Conservation (phyloP, 2,329 filamentous ascomycete species). For the Fusarium sp. region DNA sequence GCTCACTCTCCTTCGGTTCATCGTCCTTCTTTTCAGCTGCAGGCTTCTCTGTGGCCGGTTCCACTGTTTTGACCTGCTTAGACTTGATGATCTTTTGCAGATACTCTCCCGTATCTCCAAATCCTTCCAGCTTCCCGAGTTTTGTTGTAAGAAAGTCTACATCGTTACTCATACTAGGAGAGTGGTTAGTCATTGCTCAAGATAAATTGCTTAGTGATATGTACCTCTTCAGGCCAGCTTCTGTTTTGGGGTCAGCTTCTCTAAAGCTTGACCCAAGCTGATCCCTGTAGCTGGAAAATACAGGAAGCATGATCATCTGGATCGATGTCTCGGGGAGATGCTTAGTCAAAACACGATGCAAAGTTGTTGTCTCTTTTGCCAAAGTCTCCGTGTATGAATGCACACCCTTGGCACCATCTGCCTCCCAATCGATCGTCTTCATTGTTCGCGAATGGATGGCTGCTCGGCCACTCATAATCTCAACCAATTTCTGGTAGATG, state of each 20-base stretch:
- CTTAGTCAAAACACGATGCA: constrained; percentile 86
- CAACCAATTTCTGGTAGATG: constrained; percentile 92
- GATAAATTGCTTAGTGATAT: constrained; percentile 44
- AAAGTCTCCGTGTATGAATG: constrained; percentile 89
- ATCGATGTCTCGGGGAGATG: constrained; percentile 83
- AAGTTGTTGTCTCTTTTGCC: constrained; percentile 84
- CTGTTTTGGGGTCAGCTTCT: constrained; percentile 74
- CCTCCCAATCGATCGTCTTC: constrained; percentile 81
- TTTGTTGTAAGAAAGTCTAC: constrained; percentile 78
- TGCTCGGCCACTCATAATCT: constrained; percentile 88
- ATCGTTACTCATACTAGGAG: constrained; percentile 78
- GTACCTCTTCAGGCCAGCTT: constrained; percentile 78
- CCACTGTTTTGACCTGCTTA: constrained; percentile 60
- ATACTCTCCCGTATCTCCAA: constrained; percentile 78
- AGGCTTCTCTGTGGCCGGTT: constrained; percentile 24
- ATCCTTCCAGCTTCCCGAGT: constrained; percentile 83
- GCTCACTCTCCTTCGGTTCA: constrained; percentile 28
- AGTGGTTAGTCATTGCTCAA: constrained; percentile 26
- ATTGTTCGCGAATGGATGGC: constrained; percentile 80
- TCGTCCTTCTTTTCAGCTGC: constrained; percentile 29
- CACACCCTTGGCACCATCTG: constrained; percentile 56
- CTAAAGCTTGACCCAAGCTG: constrained; percentile 80
- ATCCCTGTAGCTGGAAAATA: constrained; percentile 84
- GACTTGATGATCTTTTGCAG: constrained; percentile 74
- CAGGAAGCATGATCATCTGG: constrained; percentile 85